A percentile compares a stretch with the other conserved stretches of the same genome.
phyloP scores from a whole-genome alignment of 2,329 filamentous ascomycete species.

The Colletotrichum sp. region DNA sequence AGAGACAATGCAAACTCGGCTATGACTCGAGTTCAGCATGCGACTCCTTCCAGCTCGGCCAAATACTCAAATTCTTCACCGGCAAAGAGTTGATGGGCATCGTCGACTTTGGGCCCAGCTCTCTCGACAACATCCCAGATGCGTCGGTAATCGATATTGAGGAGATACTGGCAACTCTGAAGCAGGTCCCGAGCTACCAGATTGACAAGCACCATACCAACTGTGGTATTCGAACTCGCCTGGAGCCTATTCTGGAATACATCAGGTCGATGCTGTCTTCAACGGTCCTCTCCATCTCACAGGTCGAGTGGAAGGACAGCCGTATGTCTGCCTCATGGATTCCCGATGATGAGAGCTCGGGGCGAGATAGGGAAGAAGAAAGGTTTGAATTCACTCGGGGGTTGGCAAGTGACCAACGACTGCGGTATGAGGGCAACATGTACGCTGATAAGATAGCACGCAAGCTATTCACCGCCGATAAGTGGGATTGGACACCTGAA shows the following conservation, averaged over 20 bases:
- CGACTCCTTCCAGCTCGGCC: slow-evolving; percentile 79
- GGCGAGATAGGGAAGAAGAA: slow-evolving; percentile 4
- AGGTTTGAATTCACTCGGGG: slow-evolving; percentile 57
- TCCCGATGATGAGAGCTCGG: not conserved
- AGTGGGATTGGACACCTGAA: slow-evolving; percentile 67
- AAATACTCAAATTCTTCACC: slow-evolving; percentile 75
- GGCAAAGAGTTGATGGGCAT: slow-evolving; percentile 66
- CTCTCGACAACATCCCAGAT: slow-evolving; percentile 49
- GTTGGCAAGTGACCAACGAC: slow-evolving; percentile 52
- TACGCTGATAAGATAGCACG: slow-evolving; percentile 56
- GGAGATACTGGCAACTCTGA: slow-evolving; percentile 62
- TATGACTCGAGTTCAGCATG: slow-evolving; percentile 76
- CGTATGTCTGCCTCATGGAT: slow-evolving; percentile 47
- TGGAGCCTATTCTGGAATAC: slow-evolving; percentile 70
- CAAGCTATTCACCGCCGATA: slow-evolving; percentile 58
- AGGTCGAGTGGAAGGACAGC: slow-evolving; percentile 51
- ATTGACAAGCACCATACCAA: slow-evolving; percentile 76
- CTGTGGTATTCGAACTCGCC: slow-evolving; percentile 70
- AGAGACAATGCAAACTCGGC: slow-evolving; percentile 71
- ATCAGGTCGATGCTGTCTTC: slow-evolving; percentile 62
- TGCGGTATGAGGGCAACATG: slow-evolving; percentile 54
- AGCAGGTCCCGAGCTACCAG: slow-evolving; percentile 74
- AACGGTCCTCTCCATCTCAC: slow-evolving; percentile 46
- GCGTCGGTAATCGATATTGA: slow-evolving; percentile 65
- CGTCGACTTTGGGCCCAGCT: slow-evolving; percentile 57